These are phyloP conservation scores for Hemisphaericaspora nanyangensis DNA, from an alignment of 805 yeast species.

Conservation along the genomic window DNA sequence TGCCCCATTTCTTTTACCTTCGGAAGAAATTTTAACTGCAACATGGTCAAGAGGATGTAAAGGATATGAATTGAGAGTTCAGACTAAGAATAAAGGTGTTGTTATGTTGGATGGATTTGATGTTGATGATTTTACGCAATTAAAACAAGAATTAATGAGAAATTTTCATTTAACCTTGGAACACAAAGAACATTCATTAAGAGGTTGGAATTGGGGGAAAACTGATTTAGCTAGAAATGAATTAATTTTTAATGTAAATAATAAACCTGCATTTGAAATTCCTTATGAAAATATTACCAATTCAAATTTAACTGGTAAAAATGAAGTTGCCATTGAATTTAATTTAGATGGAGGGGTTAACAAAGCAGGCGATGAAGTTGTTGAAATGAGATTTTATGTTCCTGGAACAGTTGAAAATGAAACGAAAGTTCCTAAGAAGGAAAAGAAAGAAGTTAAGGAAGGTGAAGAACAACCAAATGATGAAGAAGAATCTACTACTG, in stretches of 20 bases:
- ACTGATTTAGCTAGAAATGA: constrained; percentile 91
- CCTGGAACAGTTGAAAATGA: constrained; percentile 77
- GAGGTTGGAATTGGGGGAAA: constrained; percentile 99
- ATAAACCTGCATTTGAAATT: constrained; percentile 86
- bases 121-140: constrained; percentile 69
- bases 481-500: constrained; percentile 36
- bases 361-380: constrained; percentile 90
- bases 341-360: constrained; percentile 54
- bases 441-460: constrained; percentile 30
- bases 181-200: constrained; percentile 81
- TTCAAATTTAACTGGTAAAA: constrained; percentile 84
- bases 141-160: constrained; percentile 80
- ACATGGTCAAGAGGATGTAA: constrained; percentile 93
- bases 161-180: constrained; percentile 73
- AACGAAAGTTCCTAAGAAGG: constrained; percentile 25
- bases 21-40: constrained; percentile 73
- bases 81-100: constrained; percentile 84
- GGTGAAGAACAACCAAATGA: constrained; percentile 26
- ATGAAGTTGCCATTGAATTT: constrained; percentile 90
- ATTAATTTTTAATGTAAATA: constrained; percentile 77
- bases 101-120: constrained; percentile 91
- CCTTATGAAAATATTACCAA: constrained; percentile 80
- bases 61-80: constrained; percentile 85
- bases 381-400: constrained; percentile 87
- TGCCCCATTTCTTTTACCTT: constrained; percentile 84